Evolutionary conservation across 768 basidiomycete species (phyloP).

Genomic region (Russula brevipes): DNA sequence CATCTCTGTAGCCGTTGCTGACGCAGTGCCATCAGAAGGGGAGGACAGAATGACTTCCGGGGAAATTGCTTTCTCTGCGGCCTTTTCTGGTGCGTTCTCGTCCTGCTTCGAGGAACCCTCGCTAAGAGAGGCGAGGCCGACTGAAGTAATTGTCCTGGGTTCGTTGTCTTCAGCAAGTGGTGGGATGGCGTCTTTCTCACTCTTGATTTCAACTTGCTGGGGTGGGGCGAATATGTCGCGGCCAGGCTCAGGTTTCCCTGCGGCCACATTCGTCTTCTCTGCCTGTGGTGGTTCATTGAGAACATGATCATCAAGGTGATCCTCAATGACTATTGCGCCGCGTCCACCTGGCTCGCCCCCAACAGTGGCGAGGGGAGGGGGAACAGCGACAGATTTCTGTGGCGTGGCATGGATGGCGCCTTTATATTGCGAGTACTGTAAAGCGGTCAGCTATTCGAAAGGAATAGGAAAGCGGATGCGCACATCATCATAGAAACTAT

Average conservation of each 20-base stretch:
- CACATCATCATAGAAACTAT: constrained; percentile 66
- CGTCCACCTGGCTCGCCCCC: constrained; percentile 53
- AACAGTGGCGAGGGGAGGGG: constrained; percentile 40
- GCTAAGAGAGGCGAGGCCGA: not conserved
- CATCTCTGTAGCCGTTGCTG: too few relatives aligned
- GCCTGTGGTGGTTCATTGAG: constrained; percentile 23
- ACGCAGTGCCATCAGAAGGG: not conserved
- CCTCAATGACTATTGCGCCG: constrained; percentile 49
- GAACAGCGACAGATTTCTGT: constrained; percentile 30
- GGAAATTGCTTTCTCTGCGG: constrained; percentile 1
- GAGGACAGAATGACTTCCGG: not conserved
- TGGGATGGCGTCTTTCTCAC: constrained; percentile 29
- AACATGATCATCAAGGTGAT: constrained; percentile 32
- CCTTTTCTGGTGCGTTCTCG: constrained; percentile 4
- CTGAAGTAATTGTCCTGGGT: constrained; percentile 11
- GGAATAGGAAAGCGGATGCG: constrained; percentile 30
- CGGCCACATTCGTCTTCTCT: constrained; percentile 37
- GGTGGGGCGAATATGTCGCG: constrained; percentile 63
- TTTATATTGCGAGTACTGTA: constrained; percentile 56
- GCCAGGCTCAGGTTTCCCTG: constrained; percentile 65
- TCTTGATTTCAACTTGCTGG: constrained; percentile 45
- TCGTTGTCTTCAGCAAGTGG: constrained; percentile 7
- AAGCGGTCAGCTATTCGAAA: not conserved
- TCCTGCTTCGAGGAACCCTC: not conserved
- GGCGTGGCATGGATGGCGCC: constrained; percentile 36